Conservation (phyloP, 768 basidiomycete species). For the Ramaria sp. region DNA sequence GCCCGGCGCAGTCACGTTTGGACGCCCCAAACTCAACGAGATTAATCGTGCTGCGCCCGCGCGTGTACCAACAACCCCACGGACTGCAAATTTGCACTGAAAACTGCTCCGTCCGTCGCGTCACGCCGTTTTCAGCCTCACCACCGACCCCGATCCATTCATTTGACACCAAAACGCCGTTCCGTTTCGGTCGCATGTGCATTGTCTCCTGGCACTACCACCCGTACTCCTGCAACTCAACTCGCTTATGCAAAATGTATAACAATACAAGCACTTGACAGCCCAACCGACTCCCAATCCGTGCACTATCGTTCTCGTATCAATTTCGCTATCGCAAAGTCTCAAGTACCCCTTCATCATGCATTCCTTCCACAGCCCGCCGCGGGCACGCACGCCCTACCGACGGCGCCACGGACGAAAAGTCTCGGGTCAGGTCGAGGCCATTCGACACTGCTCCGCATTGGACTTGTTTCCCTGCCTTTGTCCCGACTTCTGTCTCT, state of each 20-base stretch:
- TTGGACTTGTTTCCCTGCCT: constrained; percentile 18
- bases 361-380: neutral
- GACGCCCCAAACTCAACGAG: constrained; percentile 68
- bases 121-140: constrained; percentile 40
- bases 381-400: neutral
- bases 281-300: neutral
- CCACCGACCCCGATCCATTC: neutral
- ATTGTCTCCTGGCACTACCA: neutral
- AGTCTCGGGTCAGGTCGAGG: neutral
- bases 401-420: constrained; percentile 1
- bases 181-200: constrained; percentile 3
- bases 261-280: constrained; percentile 1
- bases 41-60: constrained; percentile 39
- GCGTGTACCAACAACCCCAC: neutral
- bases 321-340: neutral
- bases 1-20: constrained; percentile 71
- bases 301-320: constrained; percentile 1
- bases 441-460: constrained; percentile 12
- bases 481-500: constrained; percentile 26
- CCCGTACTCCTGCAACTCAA: constrained; percentile 1
- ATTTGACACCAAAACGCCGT: constrained; percentile 3
- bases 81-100: neutral
- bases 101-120: constrained; percentile 36
- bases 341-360: constrained; percentile 1
- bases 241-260: constrained; percentile 2